Evolutionary conservation across 2,329 filamentous ascomycete genomes (phyloP), one percentile per base, ranked within the genome.

Genomic region (Cladosporium sp.): DNA sequence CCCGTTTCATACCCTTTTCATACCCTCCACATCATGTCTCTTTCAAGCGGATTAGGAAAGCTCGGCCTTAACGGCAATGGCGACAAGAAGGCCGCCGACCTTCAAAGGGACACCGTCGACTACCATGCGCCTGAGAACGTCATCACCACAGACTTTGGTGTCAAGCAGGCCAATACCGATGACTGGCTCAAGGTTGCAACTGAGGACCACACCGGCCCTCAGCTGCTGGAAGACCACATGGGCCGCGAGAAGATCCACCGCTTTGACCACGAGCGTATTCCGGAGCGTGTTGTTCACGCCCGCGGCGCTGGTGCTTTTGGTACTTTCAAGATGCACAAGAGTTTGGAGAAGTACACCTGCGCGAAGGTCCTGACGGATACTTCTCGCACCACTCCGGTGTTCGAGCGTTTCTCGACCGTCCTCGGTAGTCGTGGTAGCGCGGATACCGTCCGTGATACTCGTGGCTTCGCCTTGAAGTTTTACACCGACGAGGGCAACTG

Each of bases 361-460:
- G 85, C 85, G 1, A 77, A 76, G 4, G 74, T 88, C 3, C 68
- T 88, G 39, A 88, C 79, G 1, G 84, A 88, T 54, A 87, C 83
- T 0, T 80, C 78, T 0, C 77, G 83, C 25, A 78, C 76, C 29
- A 89, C 85, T 0, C 82, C 77, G 0, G 72, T 87, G 1, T 88
- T 88, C 61, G 61, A 86, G 13, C 82, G 87, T 0, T 91, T 93
- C 66, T 92, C 86, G 0, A 92, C 88, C 1, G 86, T 90, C 8
- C 80, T 83, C 16, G 0, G 87, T 88, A 87, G 82, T 62, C 78
- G 83, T 29, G 88, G 87, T 11, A 87, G 83, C 45, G 85, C 86
- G 5, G 88, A 93, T 63, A 91, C 86, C 0, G 87, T 90, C 1
- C 80, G 88, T n/a, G 87, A 93, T 72, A 85, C 90, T 2, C 80